A percentile compares a stretch with the other conserved stretches of the same genome.
phyloP scores from a whole-genome alignment of 257 asterid species.

The Fraxinus pennsylvanica region DNA sequence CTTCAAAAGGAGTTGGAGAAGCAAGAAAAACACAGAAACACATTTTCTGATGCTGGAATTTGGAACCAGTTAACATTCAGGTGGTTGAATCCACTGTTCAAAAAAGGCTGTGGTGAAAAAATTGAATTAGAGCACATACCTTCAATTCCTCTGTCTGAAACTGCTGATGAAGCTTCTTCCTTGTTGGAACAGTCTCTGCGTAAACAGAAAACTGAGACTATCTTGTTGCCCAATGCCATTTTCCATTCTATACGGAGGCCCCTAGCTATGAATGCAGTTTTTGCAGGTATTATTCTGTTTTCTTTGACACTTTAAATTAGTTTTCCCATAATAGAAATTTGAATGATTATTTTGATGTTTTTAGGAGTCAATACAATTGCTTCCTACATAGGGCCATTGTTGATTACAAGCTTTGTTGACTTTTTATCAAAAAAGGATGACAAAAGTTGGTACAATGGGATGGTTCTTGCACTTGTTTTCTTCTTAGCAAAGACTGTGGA shows the following conservation, averaged over 20 bases:
- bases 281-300: slow-evolving; percentile 61
- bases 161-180: slow-evolving; percentile 65
- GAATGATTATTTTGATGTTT: slow-evolving; percentile 21
- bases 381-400: slow-evolving; percentile 73
- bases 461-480: slow-evolving; percentile 63
- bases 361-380: slow-evolving; percentile 73
- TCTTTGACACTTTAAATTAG: slow-evolving; percentile 1
- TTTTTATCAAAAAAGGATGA: slow-evolving; percentile 58
- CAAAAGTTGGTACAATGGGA: slow-evolving; percentile 52
- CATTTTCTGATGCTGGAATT: slow-evolving; percentile 61
- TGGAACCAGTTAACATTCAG: slow-evolving; percentile 68
- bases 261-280: slow-evolving; percentile 60
- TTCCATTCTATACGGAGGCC: slow-evolving; percentile 45
- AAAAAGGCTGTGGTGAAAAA: slow-evolving; percentile 49
- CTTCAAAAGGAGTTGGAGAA: slow-evolving; percentile 33
- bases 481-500: slow-evolving; percentile 75
- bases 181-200: slow-evolving; percentile 62
- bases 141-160: slow-evolving; percentile 53
- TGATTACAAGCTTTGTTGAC: slow-evolving; percentile 77
- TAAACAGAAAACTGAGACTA: slow-evolving; percentile 39
- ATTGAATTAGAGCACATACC: slow-evolving; percentile 59
- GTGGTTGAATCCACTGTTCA: slow-evolving; percentile 83
- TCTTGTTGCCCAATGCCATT: slow-evolving; percentile 60
- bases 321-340: neutral
- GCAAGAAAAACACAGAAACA: slow-evolving; percentile 24